Evolutionary conservation across 2,329 filamentous ascomycete genomes (phyloP), one percentile per base, ranked within the genome.

Genomic region (Xylariales sp.): DNA sequence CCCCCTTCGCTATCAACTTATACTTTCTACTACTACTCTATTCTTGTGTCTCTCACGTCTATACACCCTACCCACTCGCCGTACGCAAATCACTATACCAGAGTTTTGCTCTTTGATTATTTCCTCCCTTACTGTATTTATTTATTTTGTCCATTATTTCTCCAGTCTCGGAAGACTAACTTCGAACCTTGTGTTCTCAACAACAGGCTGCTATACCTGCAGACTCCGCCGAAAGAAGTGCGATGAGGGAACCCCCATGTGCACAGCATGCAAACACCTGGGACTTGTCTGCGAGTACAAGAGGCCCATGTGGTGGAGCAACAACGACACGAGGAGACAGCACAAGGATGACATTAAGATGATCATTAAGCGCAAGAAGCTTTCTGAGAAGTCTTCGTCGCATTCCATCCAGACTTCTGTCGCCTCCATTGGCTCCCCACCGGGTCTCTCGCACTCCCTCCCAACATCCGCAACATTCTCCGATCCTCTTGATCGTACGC

Each of bases 331-430:
- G 56, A 77, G 93, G 51, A 80, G 84, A 53, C 70, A 82, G 40
- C 88, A 96, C 62, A 98, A 97, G 69, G 93, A 97, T 59, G 71
- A 83, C 51, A 95, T 98, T 74, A 98, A 98, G 76, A 84, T 85
- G 65, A 88, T 91, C 64, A 97, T 98, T 73, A 96, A 95, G 79
- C 81, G 84, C 60, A 97, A 93, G 60, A 97, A 97, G 77, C 75
- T 94, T 50, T 82, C 83, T 18, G 91, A 96, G 67, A 95, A 95
- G 78, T n/a, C n/a, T n/a, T 73, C 78, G 37, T 74, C 80, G 37
- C 66, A 72, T 27, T 68, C 67, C 30, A 70, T 78, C 40, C 69
- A 73, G 46, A 72, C 71, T 38, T 69, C 74, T 28, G 66, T 76
- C 50, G 70, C 77, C 61, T 86, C 86, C 38, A 66, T 76, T 50